A percentile compares a stretch with the other conserved stretches of the same genome.
These are phyloP conservation scores for Mycosarcoma mackinlayi DNA, from an alignment of 1,284 basidiomycete genomes.

Conservation along the genomic window DNA sequence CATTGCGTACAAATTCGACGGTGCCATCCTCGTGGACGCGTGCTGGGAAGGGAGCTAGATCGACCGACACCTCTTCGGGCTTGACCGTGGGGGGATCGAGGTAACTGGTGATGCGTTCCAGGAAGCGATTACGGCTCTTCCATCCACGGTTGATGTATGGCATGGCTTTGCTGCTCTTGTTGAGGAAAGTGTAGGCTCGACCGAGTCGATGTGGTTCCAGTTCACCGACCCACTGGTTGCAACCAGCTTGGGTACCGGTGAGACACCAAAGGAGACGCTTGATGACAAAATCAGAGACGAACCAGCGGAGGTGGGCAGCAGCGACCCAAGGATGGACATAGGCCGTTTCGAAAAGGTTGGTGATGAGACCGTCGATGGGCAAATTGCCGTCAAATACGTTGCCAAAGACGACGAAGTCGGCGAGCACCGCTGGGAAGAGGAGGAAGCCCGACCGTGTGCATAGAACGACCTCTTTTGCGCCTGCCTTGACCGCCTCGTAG, in stretches of 20 bases:
- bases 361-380: constrained; percentile 76
- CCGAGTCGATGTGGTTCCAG: constrained; percentile 75
- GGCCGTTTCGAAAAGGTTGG: constrained; percentile 73
- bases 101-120: constrained; percentile 53
- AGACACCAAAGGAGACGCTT: constrained; percentile 75
- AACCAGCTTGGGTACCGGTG: constrained; percentile 75
- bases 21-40: constrained; percentile 71
- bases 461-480: constrained; percentile 73
- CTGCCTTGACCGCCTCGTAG: constrained; percentile 73
- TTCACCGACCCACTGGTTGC: constrained; percentile 77
- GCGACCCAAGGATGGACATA: constrained; percentile 72
- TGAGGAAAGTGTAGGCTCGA: constrained; percentile 71
- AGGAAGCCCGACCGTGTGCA: constrained; percentile 73
- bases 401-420: constrained; percentile 76
- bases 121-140: constrained; percentile 70
- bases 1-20: constrained; percentile 71
- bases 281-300: constrained; percentile 76
- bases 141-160: constrained; percentile 71
- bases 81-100: constrained; percentile 71
- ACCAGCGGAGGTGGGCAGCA: constrained; percentile 75
- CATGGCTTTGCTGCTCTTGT: constrained; percentile 68
- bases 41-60: constrained; percentile 75
- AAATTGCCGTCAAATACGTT: constrained; percentile 71
- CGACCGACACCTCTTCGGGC: constrained; percentile 73
- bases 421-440: constrained; percentile 76